These are phyloP conservation scores for Aspergillus ochraceoroseus DNA, from an alignment of 2,329 filamentous ascomycete species.

Conservation along the genomic window DNA sequence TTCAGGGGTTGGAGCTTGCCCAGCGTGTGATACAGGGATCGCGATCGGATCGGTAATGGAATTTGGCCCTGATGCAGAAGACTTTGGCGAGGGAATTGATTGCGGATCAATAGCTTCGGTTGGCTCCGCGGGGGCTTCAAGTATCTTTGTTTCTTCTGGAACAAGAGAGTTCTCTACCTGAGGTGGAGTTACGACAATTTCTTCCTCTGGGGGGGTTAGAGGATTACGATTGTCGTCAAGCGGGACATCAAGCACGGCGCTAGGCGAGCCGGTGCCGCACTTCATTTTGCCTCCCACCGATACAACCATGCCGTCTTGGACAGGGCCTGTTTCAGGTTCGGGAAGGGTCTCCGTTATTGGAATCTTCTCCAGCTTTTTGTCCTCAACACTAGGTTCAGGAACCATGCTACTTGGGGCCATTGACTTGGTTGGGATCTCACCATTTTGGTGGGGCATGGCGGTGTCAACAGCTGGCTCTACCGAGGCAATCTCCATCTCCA, in stretches of 20 bases:
- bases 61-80: conserved; percentile 17
- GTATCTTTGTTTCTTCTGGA: conserved; percentile 19
- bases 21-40: conserved; percentile 19
- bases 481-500: conserved; percentile 5
- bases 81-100: conserved; percentile 18
- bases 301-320: conserved; percentile 24
- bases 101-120: conserved; percentile 14
- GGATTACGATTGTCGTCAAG: too few species aligned
- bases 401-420: conserved; percentile 12
- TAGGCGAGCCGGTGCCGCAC: conserved; percentile 30
- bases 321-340: conserved; percentile 26
- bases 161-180: conserved; percentile 16
- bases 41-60: conserved; percentile 21
- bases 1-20: conserved; percentile 25
- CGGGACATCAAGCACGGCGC: conserved; percentile 29
- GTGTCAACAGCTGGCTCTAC: conserved; percentile 18
- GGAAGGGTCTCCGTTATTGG: conserved; percentile 19
- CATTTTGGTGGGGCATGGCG: conserved; percentile 18
- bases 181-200: conserved; percentile 22
- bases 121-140: conserved; percentile 13
- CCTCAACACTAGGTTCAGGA: background rate
- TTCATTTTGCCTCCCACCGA: conserved; percentile 25
- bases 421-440: conserved; percentile 17
- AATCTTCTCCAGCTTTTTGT: conserved; percentile 8
- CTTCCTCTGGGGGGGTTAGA: conserved; percentile 24